Base-by-base conservation (phyloP, 805 yeast species). In the Gaillardinia entomophila region DNA sequence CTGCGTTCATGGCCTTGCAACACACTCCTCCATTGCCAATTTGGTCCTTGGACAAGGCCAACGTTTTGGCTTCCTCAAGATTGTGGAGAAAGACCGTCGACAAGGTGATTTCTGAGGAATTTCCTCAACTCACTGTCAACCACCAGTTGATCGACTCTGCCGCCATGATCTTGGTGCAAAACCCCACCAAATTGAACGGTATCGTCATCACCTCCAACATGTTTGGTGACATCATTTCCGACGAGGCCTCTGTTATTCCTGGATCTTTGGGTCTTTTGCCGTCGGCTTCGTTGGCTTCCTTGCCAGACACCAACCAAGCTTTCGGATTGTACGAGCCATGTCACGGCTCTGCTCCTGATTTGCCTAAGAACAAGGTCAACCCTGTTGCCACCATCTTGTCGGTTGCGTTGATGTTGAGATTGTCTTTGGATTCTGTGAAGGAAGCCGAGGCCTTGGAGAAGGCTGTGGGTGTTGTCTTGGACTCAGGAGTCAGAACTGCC, bases 101-200 rank as follows among this genome's bases (percentile, higher is more conserved):
- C 46, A 77, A 81, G 52, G 84, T 89, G 28, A 82, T 92, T 46
- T 65, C 71, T 40, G 76, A 79, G 40, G 98, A 92, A 63, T 92
- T 92, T 71, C 98, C 98, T 34, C 83, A 80, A 49, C 68, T 92
- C 51, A 74, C 72, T 17, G 71, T 89, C 28, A 86, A 90, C 59
- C 96, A 92, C 65, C 98, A 92, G 70, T 75, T 92, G 60, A 90
- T 92, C 51, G 98, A 92, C 64, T 89, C 97, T 11, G 98, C 98
- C 33, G 97, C 98, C 31, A 92, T 92, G 98, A 90, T 90, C 54
- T 68, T 92, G 48, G 84, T 92, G 49, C 88, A 92, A 66, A 78
- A 75, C 41, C 98, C 98, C 50, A 82, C 89, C 27, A 79, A 79
- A 47, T 75, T 92, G 55, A 92, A 92, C 57, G 98, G 98, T 63